phyloP scores from a whole-genome alignment of 2,329 filamentous ascomycete genomes.

The Aspergillus alliaceus region DNA sequence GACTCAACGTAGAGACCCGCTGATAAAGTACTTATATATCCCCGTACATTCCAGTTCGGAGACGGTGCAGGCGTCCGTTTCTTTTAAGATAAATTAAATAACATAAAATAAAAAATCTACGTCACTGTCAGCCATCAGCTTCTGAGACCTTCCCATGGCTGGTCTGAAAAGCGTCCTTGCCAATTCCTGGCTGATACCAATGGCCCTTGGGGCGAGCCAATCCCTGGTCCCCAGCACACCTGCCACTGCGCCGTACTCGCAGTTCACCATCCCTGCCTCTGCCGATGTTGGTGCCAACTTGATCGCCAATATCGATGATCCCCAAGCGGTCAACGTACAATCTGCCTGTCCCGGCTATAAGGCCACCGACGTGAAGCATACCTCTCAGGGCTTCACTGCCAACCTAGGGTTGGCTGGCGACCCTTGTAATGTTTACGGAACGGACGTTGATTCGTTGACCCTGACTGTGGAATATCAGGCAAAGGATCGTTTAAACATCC shows the following conservation, averaged over 20 bases:
- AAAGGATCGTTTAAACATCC: slow-evolving; percentile 65
- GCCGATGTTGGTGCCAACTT: slow-evolving; percentile 49
- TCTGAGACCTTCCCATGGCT: slow-evolving; percentile 22
- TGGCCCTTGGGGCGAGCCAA: slow-evolving; percentile 23
- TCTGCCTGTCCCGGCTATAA: slow-evolving; percentile 62
- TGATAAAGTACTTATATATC: too few relatives aligned
- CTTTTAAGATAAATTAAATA: too few relatives aligned
- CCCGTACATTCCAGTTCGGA: background rate
- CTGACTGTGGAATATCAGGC: slow-evolving; percentile 69
- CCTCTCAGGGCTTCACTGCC: slow-evolving; percentile 52
- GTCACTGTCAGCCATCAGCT: slow-evolving; percentile 4
- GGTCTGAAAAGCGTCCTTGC: slow-evolving; percentile 20
- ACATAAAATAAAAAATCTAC: slow-evolving; percentile 2
- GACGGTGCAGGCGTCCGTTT: background rate
- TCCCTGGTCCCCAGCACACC: slow-evolving; percentile 15
- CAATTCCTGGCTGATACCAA: slow-evolving; percentile 25
- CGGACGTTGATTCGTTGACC: slow-evolving; percentile 66
- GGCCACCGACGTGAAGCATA: slow-evolving; percentile 51
- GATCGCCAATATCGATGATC: slow-evolving; percentile 65
- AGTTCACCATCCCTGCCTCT: slow-evolving; percentile 51
- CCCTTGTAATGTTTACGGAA: slow-evolving; percentile 73
- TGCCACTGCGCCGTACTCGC: slow-evolving; percentile 19
- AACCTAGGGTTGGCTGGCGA: slow-evolving; percentile 53
- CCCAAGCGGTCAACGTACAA: slow-evolving; percentile 63
- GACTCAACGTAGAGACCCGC: background rate